Percentiles rank a stretch among this genome's conserved stretches.
These are phyloP conservation scores for Paramyrothecium sp. DNA, from an alignment of 2,329 filamentous ascomycete genomes.

Conservation along the genomic window DNA sequence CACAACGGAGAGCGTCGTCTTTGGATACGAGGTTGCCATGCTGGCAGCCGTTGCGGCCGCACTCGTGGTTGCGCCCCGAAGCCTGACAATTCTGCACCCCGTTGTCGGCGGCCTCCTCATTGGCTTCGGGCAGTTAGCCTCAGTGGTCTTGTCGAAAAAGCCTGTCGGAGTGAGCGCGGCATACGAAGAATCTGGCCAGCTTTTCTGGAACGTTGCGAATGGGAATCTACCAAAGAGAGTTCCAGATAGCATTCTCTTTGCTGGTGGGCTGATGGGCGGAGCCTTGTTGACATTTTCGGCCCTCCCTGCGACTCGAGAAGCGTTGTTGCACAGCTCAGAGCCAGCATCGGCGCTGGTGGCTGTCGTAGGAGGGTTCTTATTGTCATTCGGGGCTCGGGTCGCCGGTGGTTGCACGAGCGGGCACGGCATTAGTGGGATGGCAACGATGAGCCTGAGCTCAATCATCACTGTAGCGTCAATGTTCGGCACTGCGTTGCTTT, in stretches of 20 bases:
- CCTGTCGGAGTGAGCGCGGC: slow-evolving; percentile 7
- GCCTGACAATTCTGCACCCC: slow-evolving; percentile 4
- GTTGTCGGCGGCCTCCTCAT: slow-evolving; percentile 9
- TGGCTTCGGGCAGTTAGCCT: slow-evolving; percentile 6
- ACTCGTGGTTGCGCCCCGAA: slow-evolving; percentile 4
- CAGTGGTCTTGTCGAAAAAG: slow-evolving; percentile 5
- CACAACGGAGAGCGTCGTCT: neutral
- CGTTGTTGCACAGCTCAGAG: slow-evolving; percentile 1
- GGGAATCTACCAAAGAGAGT: neutral
- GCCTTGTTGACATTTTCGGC: neutral
- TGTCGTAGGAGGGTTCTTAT: slow-evolving; percentile 6
- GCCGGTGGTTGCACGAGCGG: slow-evolving; percentile 10
- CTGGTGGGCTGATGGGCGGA: slow-evolving; percentile 3
- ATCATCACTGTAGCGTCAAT: slow-evolving; percentile 7
- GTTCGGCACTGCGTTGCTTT: slow-evolving; percentile 4
- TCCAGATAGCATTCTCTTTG: slow-evolving; percentile 6
- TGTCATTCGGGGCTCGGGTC: slow-evolving; percentile 8
- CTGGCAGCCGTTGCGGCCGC: neutral
- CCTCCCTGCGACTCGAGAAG: slow-evolving; percentile 5
- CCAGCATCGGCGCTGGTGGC: neutral
- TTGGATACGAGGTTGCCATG: slow-evolving; percentile 5
- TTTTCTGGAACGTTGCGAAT: slow-evolving; percentile 4
- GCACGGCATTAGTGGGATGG: slow-evolving; percentile 10
- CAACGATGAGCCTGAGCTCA: slow-evolving; percentile 5
- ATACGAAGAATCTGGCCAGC: slow-evolving; percentile 7